Evolutionary conservation across 495 filamentous ascomycete species (phyloP), one percentile per base, ranked within the genome.

Genomic region (Penicillium canescens): DNA sequence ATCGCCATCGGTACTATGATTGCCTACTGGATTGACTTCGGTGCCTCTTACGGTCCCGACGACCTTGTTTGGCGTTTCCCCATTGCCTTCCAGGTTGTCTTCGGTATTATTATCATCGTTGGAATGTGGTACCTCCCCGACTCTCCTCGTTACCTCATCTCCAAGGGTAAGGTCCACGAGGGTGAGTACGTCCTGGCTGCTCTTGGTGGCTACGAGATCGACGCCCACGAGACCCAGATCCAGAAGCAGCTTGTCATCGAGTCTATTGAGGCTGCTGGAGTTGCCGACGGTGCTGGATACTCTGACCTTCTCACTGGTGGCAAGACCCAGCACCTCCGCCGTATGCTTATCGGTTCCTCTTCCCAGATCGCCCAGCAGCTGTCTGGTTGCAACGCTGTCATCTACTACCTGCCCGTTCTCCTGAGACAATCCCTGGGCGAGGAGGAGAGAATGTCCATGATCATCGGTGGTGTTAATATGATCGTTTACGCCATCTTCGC

Each of bases 11-110:
- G 90, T 44, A 76, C 72, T 47, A 67, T 87, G 57, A 88, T 92
- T 39, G 87, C 88, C 10, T 92, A 92, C 71, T 94, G 90, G 90
- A 83, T 94, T 54, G 88, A 92, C 56, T 94, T 88, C 57, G 90
- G 89, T 34, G 82, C 86, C 20, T 83, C 82, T 11, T 93, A 87
- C 41, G 87, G 86, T 3, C 79, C 82, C 3, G 56, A 70, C 7
- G 79, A 84, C 57, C 70, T 90, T 6, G 79, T 82, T 14, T 92
- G 89, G 89, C 81, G 89, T 16, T 89, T 92, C 74, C 89, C 89
- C 14, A 91, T 92, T 53, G 86, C 86, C 11, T 91, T 93, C 80
- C 89, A 92, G 75, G 76, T 89, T 47, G 50, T 91, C 40, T 91
- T 92, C 57, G 86, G 84, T 40, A 18, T 91, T 6, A 70, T 89